phyloP scores from a whole-genome alignment of 805 yeast species.

The Myxozyma monticola region DNA sequence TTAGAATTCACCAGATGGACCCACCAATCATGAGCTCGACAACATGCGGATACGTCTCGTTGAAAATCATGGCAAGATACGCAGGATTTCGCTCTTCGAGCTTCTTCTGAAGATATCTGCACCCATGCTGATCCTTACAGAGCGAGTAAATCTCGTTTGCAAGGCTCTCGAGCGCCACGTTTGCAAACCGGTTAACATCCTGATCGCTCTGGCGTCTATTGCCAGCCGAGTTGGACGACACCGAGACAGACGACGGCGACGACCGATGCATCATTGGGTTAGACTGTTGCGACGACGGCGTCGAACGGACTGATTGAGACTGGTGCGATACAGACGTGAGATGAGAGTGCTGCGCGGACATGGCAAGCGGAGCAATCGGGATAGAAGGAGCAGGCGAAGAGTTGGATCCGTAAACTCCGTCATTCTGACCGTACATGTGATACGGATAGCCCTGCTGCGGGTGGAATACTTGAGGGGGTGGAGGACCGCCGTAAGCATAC shows the following conservation, averaged over 20 bases:
- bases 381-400: too few species aligned
- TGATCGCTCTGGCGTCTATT: constrained; percentile 30
- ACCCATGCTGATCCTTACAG: constrained; percentile 96
- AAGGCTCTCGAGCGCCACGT: constrained; percentile 51
- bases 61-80: constrained; percentile 58
- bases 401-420: too few species aligned
- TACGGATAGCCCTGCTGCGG: neutral
- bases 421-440: too few species aligned
- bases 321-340: too few species aligned
- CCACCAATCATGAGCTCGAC: constrained; percentile 75
- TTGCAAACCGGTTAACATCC: constrained; percentile 34
- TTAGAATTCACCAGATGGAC: neutral
- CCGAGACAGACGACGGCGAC: constrained; percentile 3
- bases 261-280: constrained; percentile 12
- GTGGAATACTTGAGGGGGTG: neutral
- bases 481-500: too few species aligned
- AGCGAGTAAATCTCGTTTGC: constrained; percentile 66
- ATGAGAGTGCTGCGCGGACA: too few species aligned
- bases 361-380: too few species aligned
- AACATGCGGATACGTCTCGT: constrained; percentile 73
- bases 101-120: constrained; percentile 86
- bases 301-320: too few species aligned
- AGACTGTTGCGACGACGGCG: too few species aligned
- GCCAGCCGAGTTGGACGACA: neutral
- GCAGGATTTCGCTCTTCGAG: constrained; percentile 52